Base-by-base conservation (phyloP, 495 filamentous ascomycete species). In the Glonium stellatum region DNA sequence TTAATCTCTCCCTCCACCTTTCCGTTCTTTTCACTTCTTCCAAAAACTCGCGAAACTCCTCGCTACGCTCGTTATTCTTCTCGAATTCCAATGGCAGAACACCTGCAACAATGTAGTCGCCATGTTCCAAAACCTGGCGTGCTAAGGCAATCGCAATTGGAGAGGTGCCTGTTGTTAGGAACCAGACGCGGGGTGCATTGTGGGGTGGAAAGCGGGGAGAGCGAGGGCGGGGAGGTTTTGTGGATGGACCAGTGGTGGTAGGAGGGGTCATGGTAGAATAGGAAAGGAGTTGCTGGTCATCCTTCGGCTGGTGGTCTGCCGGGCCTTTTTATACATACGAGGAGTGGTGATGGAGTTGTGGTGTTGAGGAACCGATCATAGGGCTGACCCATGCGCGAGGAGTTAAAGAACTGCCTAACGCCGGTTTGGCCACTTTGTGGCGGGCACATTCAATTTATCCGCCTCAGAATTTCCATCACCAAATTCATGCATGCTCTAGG, bases 41-140 rank as follows among this genome's bases (percentile, higher is more conserved):
- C 74, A 73, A 47, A 78, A 85, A 66, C 22, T 68, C 70, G 5
- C 79, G 72, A 61, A 82, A 83, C 59, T 79, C 80, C 56, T 78
- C 67, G 44, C 65, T 69, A 13, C 66, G 67, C 9, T 69, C 71
- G 59, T 70, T 59, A 55, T 61, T 79, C 76, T 70, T 83, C 77
- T 71, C 82, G 77, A 67, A 87, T 79, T 71, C 68, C 18, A 58
- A 41, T 18, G 88, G 83, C 22, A 82, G 81, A 22, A 95, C 76
- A 48, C 90, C 90, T 25, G 88, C 85, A 18, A 90, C 83, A 21
- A 91, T 87, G 68, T 82, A 88, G 71, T 97, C 93, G 46, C 93
- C 90, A 74, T 96, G 90, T 21, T 80, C 82, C 44, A 96, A 84
- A 52, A 89, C 77, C 66, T 88, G 83, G 48, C 87, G 82, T 49